Conservation (phyloP, 495 filamentous ascomycete genomes). For the Neurospora terricola region DNA sequence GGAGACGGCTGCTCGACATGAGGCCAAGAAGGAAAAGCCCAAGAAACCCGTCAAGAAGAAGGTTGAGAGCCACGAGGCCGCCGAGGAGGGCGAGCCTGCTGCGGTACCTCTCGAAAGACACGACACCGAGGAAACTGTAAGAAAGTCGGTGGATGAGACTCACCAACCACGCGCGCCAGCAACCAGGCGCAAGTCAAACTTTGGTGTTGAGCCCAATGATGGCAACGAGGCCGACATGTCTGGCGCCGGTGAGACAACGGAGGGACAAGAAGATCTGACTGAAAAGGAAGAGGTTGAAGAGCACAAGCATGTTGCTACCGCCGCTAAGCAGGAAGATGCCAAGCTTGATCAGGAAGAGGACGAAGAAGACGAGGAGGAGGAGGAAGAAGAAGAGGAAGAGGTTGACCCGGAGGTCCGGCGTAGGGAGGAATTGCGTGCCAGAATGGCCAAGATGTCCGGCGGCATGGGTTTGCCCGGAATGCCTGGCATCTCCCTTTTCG, state of each 20-base stretch:
- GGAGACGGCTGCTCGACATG: constrained; percentile 73
- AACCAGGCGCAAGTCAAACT: constrained; percentile 44
- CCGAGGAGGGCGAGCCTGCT: constrained; percentile 29
- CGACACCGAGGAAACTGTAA: constrained; percentile 41
- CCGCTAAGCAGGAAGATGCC: constrained; percentile 29
- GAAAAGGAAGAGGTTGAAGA: constrained; percentile 69
- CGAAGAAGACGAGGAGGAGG: constrained; percentile 51
- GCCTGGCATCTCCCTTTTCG: constrained; percentile 74
- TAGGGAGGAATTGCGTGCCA: constrained; percentile 77
- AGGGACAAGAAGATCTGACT: constrained; percentile 68
- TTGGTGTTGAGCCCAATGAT: constrained; percentile 47
- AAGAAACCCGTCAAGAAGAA: constrained; percentile 72
- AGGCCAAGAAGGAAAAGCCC: constrained; percentile 83
- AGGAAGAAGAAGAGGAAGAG: constrained; percentile 80
- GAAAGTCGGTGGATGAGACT: constrained; percentile 51
- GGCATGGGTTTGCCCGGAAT: constrained; percentile 97
- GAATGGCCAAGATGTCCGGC: constrained; percentile 98
- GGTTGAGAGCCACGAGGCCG: constrained; percentile 45
- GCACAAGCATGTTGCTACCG: constrained; percentile 22
- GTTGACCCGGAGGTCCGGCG: constrained; percentile 81
- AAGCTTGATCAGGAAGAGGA: constrained; percentile 27
- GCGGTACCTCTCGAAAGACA: constrained; percentile 31
- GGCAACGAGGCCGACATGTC: constrained; percentile 88
- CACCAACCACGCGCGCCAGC: constrained; percentile 34
- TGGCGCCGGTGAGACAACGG: constrained; percentile 70